Evolutionary conservation across 2,329 filamentous ascomycete species (phyloP).

Genomic region (Diaporthe longicolla): DNA sequence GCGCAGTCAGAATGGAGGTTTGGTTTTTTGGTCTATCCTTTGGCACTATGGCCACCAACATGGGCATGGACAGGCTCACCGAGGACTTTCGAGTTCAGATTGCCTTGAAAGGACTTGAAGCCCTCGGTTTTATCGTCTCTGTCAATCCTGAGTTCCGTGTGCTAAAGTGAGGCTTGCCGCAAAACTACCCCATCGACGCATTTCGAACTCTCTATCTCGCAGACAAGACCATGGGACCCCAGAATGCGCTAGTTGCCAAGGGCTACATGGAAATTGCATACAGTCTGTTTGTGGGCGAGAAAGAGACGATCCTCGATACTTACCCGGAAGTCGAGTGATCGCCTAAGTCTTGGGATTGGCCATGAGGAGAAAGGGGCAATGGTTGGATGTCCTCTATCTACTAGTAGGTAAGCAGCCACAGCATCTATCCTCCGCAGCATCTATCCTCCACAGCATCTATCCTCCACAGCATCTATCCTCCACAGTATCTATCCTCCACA

Average conservation of each 20-base stretch:
- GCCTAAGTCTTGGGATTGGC: no score
- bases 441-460: no score
- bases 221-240: background rate
- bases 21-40: no score
- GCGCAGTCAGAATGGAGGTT: background rate
- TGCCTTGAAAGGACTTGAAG: background rate
- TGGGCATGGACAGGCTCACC: no score
- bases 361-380: no score
- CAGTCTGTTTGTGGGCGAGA: background rate
- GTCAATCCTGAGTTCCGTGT: background rate
- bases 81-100: background rate
- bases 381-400: no score
- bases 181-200: fast-evolving
- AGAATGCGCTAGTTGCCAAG: background rate
- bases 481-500: no score
- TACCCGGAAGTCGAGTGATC: background rate
- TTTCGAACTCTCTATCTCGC: fast-evolving
- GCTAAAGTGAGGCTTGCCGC: background rate
- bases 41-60: no score
- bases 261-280: background rate
- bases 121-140: background rate
- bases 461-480: no score
- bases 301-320: background rate
- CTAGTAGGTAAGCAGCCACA: no score
- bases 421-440: no score